Evolutionary conservation across 108 stramenopile genomes (phyloP), one percentile per base, ranked within the genome.

Genomic region (Craspedostauros australis): DNA sequence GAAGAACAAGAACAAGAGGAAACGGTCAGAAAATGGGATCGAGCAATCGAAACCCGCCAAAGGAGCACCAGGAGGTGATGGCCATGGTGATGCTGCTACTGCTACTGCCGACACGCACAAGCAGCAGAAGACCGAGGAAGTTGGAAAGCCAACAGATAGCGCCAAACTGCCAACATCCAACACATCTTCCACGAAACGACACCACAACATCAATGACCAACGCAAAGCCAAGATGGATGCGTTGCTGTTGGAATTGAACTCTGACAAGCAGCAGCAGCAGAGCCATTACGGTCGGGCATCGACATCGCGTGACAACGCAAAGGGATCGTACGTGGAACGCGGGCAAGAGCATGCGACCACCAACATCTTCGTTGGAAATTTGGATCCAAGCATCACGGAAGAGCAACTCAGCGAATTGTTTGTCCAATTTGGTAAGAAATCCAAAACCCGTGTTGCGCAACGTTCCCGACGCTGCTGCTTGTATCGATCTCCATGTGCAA

Each of bases 351-450:
- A 80, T 36, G 55, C 82, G 46, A 91, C 89, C 5, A 84, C 85
- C 12, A 91, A 91, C 64, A 57, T 91, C 8, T 91, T 91, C 56
- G 85, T 96, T 7, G 93, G 93, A 3, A 94, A 91, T 70, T 64
- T 94, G 42, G 79, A 74, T 48, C 91, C 95, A 5, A 62, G 61
- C 27, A 68, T 89, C 7, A 93, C 95, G 1, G 95, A 96, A 76
- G 93, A 92, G 60, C 66, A 75, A 45, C 51, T 93, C 2, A 45
- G n/a, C n/a, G n/a, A n/a, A n/a, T 45, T n/a, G 44, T 21, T 4
- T 43, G n/a, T 43, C 20, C 18, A 6, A 14, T 15, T 15, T n/a
- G n/a, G 42, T 43, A 14, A 6, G 15, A 15, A 15, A 43, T n/a
- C n/a, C n/a, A n/a, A n/a, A n/a, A n/a, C n/a, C n/a, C n/a, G n/a